A percentile compares a stretch with the other conserved stretches of the same genome.
Evolutionary conservation across 2,329 filamentous ascomycete species (phyloP).

Genomic region (Geosmithia putterillii): DNA sequence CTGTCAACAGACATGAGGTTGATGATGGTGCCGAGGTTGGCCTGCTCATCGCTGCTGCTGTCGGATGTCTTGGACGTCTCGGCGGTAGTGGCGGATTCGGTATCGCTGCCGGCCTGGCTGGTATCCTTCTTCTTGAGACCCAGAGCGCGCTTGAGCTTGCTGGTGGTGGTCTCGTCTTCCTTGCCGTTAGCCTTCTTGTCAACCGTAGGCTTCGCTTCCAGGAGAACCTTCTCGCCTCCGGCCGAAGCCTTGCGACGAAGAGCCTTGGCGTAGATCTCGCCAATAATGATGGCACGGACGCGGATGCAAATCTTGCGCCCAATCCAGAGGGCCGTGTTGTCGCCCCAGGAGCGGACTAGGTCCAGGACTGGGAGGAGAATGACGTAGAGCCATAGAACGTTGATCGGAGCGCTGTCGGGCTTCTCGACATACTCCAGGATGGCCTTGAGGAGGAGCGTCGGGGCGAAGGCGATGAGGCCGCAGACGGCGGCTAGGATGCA

Average conservation of each 20-base stretch:
- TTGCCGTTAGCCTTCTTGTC: slow-evolving; percentile 21
- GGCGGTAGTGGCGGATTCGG: slow-evolving; percentile 18
- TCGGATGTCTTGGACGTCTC: slow-evolving; percentile 4
- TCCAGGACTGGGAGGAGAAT: slow-evolving; percentile 80
- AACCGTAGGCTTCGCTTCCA: slow-evolving; percentile 31
- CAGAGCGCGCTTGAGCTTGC: slow-evolving; percentile 42
- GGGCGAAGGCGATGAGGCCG: slow-evolving; percentile 78
- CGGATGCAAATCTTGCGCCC: slow-evolving; percentile 91
- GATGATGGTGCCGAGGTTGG: slow-evolving; percentile 95
- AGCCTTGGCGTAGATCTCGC: slow-evolving; percentile 94
- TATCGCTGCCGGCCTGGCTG: slow-evolving; percentile 6
- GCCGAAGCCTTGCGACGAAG: slow-evolving; percentile 81
- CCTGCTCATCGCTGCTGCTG: slow-evolving; percentile 51
- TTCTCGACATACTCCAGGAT: slow-evolving; percentile 93
- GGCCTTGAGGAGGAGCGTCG: slow-evolving; percentile 78
- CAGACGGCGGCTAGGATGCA: slow-evolving; percentile 68
- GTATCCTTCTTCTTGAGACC: slow-evolving; percentile 45
- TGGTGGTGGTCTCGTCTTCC: slow-evolving; percentile 21
- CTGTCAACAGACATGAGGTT: slow-evolving; percentile 99
- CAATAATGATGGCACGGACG: slow-evolving; percentile 86
- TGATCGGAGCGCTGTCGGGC: slow-evolving; percentile 60
- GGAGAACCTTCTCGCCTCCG: slow-evolving; percentile 60
- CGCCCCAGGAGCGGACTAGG: slow-evolving; percentile 66
- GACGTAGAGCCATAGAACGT: slow-evolving; percentile 93
- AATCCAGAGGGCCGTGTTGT: slow-evolving; percentile 82